A percentile compares a stretch with the other conserved stretches of the same genome.
These are phyloP conservation scores for Fusarium kyushuense DNA, from an alignment of 2,329 filamentous ascomycete species.

Conservation along the genomic window DNA sequence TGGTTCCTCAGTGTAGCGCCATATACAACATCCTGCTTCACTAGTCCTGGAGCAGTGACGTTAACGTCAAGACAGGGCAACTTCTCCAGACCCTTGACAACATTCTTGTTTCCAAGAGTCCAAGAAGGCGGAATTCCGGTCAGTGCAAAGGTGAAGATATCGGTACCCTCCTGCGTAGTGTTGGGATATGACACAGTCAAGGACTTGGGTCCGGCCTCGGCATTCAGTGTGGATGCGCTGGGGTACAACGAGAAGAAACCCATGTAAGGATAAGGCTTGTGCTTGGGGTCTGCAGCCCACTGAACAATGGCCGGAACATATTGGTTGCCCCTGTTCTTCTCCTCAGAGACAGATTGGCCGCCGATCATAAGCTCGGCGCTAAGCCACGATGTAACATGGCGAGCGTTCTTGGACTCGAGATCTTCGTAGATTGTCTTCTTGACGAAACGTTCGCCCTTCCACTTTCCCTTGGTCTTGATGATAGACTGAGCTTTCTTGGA, in stretches of 20 bases:
- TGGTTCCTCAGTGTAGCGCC: conserved; percentile 56
- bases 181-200: conserved; percentile 22
- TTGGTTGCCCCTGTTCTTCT: conserved; percentile 54
- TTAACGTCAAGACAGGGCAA: conserved; percentile 17
- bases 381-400: conserved; percentile 57
- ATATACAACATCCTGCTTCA: conserved; percentile 51
- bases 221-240: conserved; percentile 10
- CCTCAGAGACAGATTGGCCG: conserved; percentile 53
- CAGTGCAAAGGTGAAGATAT: conserved; percentile 18
- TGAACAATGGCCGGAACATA: conserved; percentile 42
- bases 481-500: conserved; percentile 45
- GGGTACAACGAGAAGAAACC: conserved; percentile 19
- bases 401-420: conserved; percentile 47
- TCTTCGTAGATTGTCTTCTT: conserved; percentile 54
- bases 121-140: conserved; percentile 22
- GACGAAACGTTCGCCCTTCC: conserved; percentile 53
- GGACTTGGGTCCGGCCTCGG: conserved; percentile 3
- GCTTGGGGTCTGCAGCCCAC: conserved; percentile 11
- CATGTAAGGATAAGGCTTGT: conserved; percentile 18
- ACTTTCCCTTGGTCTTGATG: conserved; percentile 50
- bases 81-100: conserved; percentile 8
- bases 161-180: conserved; percentile 10
- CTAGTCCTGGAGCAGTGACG: conserved; percentile 4
- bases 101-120: conserved; percentile 19
- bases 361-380: conserved; percentile 59